Base-by-base conservation (phyloP, 2,329 filamentous ascomycete genomes). In the Orbilia ellipsospora region DNA sequence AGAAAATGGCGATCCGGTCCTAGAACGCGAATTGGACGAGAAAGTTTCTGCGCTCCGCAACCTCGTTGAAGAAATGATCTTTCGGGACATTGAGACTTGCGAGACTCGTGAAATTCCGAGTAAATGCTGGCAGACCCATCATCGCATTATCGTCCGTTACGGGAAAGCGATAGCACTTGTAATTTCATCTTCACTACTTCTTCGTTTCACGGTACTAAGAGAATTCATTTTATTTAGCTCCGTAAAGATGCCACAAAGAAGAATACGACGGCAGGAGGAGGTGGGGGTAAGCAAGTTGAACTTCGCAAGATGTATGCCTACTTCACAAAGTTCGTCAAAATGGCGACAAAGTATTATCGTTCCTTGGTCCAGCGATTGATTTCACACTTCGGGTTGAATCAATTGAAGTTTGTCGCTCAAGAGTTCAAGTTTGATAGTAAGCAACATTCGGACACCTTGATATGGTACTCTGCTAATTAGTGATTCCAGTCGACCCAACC, bases 251-350 rank as follows among this genome's bases (percentile, higher is more conserved):
- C 31, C 13, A 15, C 16, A 7, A 48, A 48, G 44, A 48, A 18
- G 44, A n/a, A 36, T 36, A 36, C 31, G 10, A 36, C 44, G 4
- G 13, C 44, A 10, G 44, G 16, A 44, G 79, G 80, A 55, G 81
- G n/a, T n/a, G n/a, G 78, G 73, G 85, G 85, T 65, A 84, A 87
- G 74, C 84, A 85, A 4, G 88, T 90, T 12, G 86, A 88, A 82
- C 89, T 88, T 80, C 89, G 94, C 77, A 95, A 93, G 82, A 85
- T 94, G 60, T 90, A 92, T 81, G 94, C 92, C 83, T 87, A 90
- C 77, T 98, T 96, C 82, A 85, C 90, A 69, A 88, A 89, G 78
- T 98, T 96, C 82, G 88, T 98, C 79, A 96, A 94, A 83, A 90
- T 90, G 55, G 91, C 93, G 78, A 92, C 95, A 82, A 89, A 89